phyloP scores from a whole-genome alignment of 352 stramenopile genomes.

The Pythium dissimile region DNA sequence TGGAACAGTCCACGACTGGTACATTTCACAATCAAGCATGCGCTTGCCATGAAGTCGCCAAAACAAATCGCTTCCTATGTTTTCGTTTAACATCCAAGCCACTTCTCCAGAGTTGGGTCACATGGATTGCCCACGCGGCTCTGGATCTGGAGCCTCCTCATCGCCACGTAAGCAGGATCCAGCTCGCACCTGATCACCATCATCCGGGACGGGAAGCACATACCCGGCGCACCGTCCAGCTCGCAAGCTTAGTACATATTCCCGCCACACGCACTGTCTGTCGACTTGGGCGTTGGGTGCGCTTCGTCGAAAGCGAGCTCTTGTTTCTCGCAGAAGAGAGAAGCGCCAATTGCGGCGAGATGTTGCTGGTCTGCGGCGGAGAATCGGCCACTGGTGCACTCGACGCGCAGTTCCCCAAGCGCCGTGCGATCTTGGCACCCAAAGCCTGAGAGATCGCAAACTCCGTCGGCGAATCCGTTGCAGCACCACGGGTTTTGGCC shows the following conservation, averaged over 20 bases:
- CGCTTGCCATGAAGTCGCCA: no score
- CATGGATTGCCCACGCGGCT: constrained; percentile 5
- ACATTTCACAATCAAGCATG: no score
- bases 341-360: no score
- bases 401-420: not conserved
- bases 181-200: constrained; percentile 1
- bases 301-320: no score
- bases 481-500: constrained; percentile 4
- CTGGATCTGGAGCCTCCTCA: constrained; percentile 9
- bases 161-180: not conserved
- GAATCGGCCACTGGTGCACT: not conserved
- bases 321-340: no score
- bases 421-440: not conserved
- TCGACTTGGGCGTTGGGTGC: no score
- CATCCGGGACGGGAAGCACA: constrained; percentile 15
- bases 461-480: constrained; percentile 1
- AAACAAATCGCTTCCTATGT: no score
- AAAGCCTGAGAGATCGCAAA: constrained; percentile 4
- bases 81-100: constrained; percentile 17
- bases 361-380: not conserved
- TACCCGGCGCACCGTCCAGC: not conserved
- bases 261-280: constrained; percentile 10
- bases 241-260: constrained; percentile 18
- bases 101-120: constrained; percentile 7
- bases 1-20: no score